Conservation (phyloP, 345 rosid species). For the Iberis pinnata region DNA sequence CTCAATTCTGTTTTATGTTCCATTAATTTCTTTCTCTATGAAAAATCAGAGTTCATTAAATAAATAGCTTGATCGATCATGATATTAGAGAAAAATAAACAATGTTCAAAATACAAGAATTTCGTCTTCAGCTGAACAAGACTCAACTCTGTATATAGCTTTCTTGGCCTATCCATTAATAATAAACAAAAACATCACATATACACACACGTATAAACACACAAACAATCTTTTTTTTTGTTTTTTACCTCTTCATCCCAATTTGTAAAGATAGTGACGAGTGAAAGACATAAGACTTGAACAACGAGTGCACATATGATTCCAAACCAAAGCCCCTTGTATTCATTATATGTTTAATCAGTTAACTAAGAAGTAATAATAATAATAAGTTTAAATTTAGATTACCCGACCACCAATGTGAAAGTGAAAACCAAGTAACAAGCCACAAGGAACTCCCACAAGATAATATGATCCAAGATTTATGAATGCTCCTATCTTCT, state of each 20-base stretch:
- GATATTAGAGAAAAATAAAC: too few relatives aligned
- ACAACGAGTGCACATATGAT: constrained; percentile 44
- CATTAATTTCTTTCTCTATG: too few relatives aligned
- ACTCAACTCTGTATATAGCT: background rate
- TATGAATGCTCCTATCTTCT: constrained; percentile 39
- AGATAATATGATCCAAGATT: constrained; percentile 44
- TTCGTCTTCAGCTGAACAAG: too few relatives aligned
- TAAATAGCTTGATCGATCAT: too few relatives aligned
- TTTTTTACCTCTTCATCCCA: constrained; percentile 31
- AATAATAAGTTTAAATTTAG: background rate
- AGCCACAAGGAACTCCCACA: constrained; percentile 38
- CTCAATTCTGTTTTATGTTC: too few relatives aligned
- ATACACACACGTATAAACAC: background rate
- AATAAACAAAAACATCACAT: background rate
- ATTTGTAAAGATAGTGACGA: constrained; percentile 18
- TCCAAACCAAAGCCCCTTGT: constrained; percentile 34
- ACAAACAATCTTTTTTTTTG: background rate
- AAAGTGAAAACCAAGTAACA: constrained; percentile 36
- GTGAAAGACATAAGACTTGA: constrained; percentile 29
- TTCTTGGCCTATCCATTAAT: constrained; percentile 22
- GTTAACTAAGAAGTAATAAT: too few relatives aligned
- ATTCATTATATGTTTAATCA: background rate
- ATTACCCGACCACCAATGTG: constrained; percentile 34
- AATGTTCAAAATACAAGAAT: too few relatives aligned
- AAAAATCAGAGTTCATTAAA: too few relatives aligned